Percentiles rank a stretch among this genome's conserved stretches.
phyloP scores from a whole-genome alignment of 1,284 basidiomycete genomes.

The Gastroboletus turbinatus region DNA sequence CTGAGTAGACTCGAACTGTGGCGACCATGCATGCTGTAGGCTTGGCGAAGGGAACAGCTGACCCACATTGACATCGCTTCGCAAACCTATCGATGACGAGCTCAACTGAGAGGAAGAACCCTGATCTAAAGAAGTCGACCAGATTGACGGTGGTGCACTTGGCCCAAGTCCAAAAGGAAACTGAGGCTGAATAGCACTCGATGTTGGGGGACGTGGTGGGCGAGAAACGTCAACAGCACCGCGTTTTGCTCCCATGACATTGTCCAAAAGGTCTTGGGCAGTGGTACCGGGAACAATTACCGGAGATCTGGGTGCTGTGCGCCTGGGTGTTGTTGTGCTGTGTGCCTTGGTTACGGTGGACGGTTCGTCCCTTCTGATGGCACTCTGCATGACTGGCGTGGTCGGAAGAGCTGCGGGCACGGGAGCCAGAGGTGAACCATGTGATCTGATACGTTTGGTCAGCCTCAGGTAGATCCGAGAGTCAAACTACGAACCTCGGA shows the following conservation, averaged over 20 bases:
- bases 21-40: conserved; percentile 19
- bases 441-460: conserved; percentile 29
- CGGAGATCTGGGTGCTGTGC: conserved; percentile 21
- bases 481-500: conserved; percentile 44
- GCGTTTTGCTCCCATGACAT: conserved; percentile 43
- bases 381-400: conserved; percentile 20
- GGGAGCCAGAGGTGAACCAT: conserved; percentile 35
- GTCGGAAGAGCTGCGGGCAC: conserved; percentile 17
- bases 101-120: conserved; percentile 30
- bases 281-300: conserved; percentile 43
- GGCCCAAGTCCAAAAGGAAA: conserved; percentile 46
- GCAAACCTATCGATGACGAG: conserved; percentile 14
- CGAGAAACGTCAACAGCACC: conserved; percentile 17
- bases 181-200: conserved; percentile 37
- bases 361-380: conserved; percentile 32
- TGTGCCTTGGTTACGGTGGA: conserved; percentile 16
- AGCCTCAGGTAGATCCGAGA: conserved; percentile 4
- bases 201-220: conserved; percentile 31
- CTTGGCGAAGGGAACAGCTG: conserved; percentile 20
- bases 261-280: conserved; percentile 62
- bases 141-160: conserved; percentile 48
- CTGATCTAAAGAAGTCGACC: conserved; percentile 53
- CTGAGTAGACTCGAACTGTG: conserved; percentile 25
- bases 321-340: conserved; percentile 23
- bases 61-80: conserved; percentile 18